Conservation (phyloP, 179 eudicot genomes). For the Beta lomatogona region DNA sequence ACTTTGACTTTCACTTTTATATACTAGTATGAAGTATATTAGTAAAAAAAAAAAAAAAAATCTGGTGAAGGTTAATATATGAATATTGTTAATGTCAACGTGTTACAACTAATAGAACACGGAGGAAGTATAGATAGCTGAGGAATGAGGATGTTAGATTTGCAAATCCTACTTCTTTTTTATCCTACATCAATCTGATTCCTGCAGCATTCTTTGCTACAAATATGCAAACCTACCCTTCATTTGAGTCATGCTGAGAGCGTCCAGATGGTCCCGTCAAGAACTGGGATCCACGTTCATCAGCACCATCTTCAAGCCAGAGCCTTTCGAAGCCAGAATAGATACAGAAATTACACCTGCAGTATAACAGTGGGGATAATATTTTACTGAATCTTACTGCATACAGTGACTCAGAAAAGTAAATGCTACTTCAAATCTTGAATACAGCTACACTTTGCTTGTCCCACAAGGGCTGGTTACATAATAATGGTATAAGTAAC, state of each 20-base stretch:
- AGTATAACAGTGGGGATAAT: background rate
- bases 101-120: too few species aligned
- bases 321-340: constrained; percentile 22
- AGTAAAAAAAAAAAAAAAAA: too few species aligned
- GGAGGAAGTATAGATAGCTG: background rate
- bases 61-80: too few species aligned
- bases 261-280: background rate
- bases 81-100: too few species aligned
- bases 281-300: background rate
- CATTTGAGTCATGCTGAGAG: constrained; percentile 12
- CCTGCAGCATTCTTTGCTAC: background rate
- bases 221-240: constrained; percentile 16
- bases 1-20: too few species aligned
- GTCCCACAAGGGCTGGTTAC: background rate
- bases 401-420: too few species aligned
- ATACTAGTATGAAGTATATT: too few species aligned
- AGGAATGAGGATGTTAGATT: background rate
- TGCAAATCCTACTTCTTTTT: background rate
- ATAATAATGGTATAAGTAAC: background rate
- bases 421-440: too few species aligned
- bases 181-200: background rate
- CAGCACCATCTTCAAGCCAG: constrained; percentile 15
- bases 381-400: background rate
- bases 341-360: constrained; percentile 10
- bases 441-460: too few species aligned